Base-by-base conservation (phyloP, 208 protist species). In the Leishmania mexicana region DNA sequence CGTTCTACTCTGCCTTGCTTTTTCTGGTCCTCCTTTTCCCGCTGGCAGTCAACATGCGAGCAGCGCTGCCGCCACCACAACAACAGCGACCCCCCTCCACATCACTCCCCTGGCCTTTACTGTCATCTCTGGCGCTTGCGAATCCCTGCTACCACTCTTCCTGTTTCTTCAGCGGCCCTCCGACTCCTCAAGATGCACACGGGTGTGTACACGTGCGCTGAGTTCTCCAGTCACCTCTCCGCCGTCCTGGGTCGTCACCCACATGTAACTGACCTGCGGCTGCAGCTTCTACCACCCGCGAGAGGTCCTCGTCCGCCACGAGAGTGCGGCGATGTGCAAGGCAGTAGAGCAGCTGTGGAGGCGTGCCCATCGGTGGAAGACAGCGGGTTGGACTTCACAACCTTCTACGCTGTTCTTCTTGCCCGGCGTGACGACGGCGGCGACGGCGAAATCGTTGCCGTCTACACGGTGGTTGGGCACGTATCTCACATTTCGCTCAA, bases 401-500 rank as follows among this genome's bases (percentile, higher is more conserved):
- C 76, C 11, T 13, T 85, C n/a, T 81, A 85, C 35, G 81, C 76
- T 11, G 71, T 81, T n/a, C 53, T 85, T 31, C 45, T 81, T 24
- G 7, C 57, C 17, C 75, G 15, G 4, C 28, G 75, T 10, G 24
- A 15, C 57, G 57, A 47, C 7, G 35, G 15, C 1, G 4, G 35
- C 40, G 15, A 19, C 40, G 21, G n/a, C 19, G 24, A 76, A 3
- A 31, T 65, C 57, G 31, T 62, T 21, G 51, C 45, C 51, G 75
- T 72, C 45, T 81, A 71, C 75, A 7, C 72, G 35, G 80, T 86
- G 62, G 68, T 83, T 8, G 80, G 72, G 15, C 83, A 84, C 35
- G 71, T 49, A 6, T 72, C 78, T 1, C 42, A 47, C 60, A 60
- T 96, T 1, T 88, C 79, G 15, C 64, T 88, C 19, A 40, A 57